phyloP scores from a whole-genome alignment of 257 asterid species.

The Primulina huaijiensis region DNA sequence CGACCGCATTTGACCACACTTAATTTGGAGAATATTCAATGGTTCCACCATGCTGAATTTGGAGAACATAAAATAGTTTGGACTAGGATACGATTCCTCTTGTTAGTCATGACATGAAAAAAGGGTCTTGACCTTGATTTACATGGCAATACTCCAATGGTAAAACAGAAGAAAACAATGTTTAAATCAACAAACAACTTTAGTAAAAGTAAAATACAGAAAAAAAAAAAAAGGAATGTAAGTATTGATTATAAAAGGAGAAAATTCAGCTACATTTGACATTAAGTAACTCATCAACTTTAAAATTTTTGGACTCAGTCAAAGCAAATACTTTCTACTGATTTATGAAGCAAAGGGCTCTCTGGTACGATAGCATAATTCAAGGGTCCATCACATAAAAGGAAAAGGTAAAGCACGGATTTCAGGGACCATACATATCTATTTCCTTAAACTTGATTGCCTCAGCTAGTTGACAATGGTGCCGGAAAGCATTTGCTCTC shows the following conservation, averaged over 20 bases:
- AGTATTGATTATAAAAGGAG: neutral
- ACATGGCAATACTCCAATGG: neutral
- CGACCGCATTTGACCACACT: neutral
- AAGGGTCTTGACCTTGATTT: neutral
- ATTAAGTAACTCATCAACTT: neutral
- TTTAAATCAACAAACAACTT: no score
- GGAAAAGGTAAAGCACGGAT: slow-evolving; percentile 9
- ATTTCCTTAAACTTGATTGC: slow-evolving; percentile 96
- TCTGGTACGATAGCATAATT: slow-evolving; percentile 14
- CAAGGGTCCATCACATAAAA: slow-evolving; percentile 19
- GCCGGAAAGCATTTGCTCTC: slow-evolving; percentile 84
- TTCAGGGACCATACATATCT: slow-evolving; percentile 66
- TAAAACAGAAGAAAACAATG: neutral
- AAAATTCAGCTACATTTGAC: neutral
- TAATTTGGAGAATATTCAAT: neutral
- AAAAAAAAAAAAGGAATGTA: neutral
- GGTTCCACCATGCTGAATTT: neutral
- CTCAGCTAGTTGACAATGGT: slow-evolving; percentile 82
- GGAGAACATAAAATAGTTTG: neutral
- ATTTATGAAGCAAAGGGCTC: neutral
- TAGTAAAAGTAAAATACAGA: neutral
- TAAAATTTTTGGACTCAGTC: neutral
- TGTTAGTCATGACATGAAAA: neutral
- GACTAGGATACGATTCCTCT: neutral
- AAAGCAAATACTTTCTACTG: neutral